Conservation (phyloP, 495 filamentous ascomycete genomes). For the Penicillium fimorum region DNA sequence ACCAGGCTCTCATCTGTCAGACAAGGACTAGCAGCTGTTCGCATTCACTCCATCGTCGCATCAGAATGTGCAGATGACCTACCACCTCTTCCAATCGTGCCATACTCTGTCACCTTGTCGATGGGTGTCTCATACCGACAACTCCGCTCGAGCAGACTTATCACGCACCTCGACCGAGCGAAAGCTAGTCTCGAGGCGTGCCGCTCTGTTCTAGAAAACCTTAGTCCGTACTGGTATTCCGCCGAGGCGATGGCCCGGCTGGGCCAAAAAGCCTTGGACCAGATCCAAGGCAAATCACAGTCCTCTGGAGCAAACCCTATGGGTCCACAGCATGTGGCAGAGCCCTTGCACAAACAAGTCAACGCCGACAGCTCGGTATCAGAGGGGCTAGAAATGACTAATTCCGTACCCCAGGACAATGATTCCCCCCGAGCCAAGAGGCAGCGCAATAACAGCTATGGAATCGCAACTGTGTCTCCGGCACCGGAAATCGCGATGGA, state of each 20-base stretch:
- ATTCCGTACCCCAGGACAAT: neutral
- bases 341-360: neutral
- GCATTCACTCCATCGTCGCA: slow-evolving; percentile 60
- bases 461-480: neutral
- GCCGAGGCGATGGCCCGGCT: slow-evolving; percentile 62
- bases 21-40: slow-evolving; percentile 62
- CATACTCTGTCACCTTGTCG: slow-evolving; percentile 65
- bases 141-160: slow-evolving; percentile 62
- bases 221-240: slow-evolving; percentile 60
- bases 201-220: slow-evolving; percentile 52
- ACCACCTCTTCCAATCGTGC: slow-evolving; percentile 61
- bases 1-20: slow-evolving; percentile 55
- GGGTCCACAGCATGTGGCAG: neutral
- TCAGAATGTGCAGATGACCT: slow-evolving; percentile 53
- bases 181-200: slow-evolving; percentile 59
- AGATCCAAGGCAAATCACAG: slow-evolving; percentile 24
- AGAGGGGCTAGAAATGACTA: neutral
- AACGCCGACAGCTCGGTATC: neutral
- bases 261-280: slow-evolving; percentile 41
- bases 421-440: neutral
- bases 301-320: neutral
- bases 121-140: slow-evolving; percentile 70
- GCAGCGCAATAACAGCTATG: slow-evolving; percentile 6
- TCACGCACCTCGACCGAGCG: slow-evolving; percentile 61
- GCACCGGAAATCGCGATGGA: slow-evolving; percentile 4